Evolutionary conservation across 2,329 filamentous ascomycete species (phyloP), one percentile per base, ranked within the genome.

Genomic region (Tolypocladium paradoxum): DNA sequence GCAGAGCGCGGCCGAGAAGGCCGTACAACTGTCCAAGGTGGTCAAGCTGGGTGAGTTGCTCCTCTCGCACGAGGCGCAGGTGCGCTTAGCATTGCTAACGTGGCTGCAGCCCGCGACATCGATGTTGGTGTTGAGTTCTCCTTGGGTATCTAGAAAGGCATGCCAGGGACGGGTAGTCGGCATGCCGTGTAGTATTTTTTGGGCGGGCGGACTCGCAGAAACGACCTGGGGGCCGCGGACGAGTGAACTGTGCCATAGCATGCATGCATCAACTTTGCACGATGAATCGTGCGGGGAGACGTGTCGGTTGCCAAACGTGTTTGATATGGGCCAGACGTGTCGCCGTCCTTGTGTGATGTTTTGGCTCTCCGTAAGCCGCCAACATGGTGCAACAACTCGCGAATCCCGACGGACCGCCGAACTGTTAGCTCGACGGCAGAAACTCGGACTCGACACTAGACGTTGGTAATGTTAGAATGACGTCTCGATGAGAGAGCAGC

Each of bases 21-120:
- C 91, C 33, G 93, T 99, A 60, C 92, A 99, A 75, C 92, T 99
- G 74, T 96, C 90, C 65, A 97, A 96, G 83, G 88, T 99, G 62
- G 93, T 99, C 66, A 97, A 97, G 85, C 88, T 96, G 85, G 89
- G 85, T 88, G 76, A 77, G 85, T 81, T 48, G 49, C 34, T 7
- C 12, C 20, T 37, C 27, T 11, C 14, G 11, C 22, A 31, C 46
- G 7, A 50, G 31, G 22, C 46, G 12, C 9, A 31, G 27, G 14
- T n/a, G 27, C 22, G 22, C 11, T 8, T 35, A 48, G 4, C 24
- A 49, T 47, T 52, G 51, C 62, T 66, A 63, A 62, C 43, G n/a
- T 50, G 33, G 27, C 36, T 53, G 50, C 63, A 88, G 88, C 93
- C 65, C 88, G 92, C 65, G 91, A 96, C 64, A 96, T 96, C 67